These are phyloP conservation scores for Aegilops sharonensis DNA, from an alignment of 176 grass and related monocot species.

Conservation along the genomic window DNA sequence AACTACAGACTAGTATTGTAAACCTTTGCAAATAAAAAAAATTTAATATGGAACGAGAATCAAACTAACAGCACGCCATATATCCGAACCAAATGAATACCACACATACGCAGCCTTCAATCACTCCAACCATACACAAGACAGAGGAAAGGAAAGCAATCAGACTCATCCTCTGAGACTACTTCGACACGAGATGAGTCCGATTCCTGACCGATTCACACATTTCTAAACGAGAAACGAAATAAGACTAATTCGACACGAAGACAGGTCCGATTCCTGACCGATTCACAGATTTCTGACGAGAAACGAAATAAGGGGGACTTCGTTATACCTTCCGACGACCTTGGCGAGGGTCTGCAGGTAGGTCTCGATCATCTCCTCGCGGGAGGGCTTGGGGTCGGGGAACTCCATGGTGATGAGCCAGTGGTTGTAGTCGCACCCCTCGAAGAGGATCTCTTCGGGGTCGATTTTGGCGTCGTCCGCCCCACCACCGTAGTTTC, in stretches of 20 bases:
- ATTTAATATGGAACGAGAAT: neutral
- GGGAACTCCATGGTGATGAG: slow-evolving; percentile 99
- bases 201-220: neutral
- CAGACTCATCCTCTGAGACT: neutral
- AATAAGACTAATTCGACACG: neutral
- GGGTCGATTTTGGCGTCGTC: slow-evolving; percentile 55
- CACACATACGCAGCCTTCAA: neutral
- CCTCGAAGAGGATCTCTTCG: slow-evolving; percentile 89
- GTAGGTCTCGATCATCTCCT: slow-evolving; percentile 96
- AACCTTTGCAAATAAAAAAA: neutral
- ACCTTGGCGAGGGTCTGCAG: slow-evolving; percentile 90
- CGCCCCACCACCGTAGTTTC: slow-evolving; percentile 30
- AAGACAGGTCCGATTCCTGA: neutral
- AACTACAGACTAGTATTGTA: neutral
- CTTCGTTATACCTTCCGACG: slow-evolving; percentile 59
- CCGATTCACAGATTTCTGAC: neutral
- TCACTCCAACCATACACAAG: neutral
- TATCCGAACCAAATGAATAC: neutral
- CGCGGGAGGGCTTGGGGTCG: slow-evolving; percentile 76
- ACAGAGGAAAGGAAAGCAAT: neutral
- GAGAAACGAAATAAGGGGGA: neutral
- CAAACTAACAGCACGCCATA: neutral
- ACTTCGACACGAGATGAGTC: neutral
- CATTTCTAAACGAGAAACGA: neutral
- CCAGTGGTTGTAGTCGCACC: slow-evolving; percentile 98